Base-by-base conservation (phyloP, 495 filamentous ascomycete genomes). In the Wilcoxina mikolae region DNA sequence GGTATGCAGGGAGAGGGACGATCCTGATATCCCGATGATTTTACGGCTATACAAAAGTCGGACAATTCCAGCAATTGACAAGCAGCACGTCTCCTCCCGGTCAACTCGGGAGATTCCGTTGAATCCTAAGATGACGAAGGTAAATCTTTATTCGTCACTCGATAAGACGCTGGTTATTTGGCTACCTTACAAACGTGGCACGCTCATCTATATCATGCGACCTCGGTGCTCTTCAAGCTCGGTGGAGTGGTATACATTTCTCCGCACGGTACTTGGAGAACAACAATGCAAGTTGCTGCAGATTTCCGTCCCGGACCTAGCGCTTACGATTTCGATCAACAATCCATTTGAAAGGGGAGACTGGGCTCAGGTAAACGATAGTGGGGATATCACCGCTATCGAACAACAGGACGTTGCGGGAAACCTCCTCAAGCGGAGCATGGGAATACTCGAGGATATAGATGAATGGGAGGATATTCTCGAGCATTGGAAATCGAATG, bases 201-300 rank as follows among this genome's bases (percentile, higher is more conserved):
- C 77, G 7, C 73, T 69, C 51, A 82, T 87, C 42, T 84, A 78
- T 59, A 82, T 84, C 33, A 68, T 87, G 59, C 76, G 79, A 17
- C 74, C 83, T 3, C 74, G 78, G 18, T 84, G 82, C 38, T 70
- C 74, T 7, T 79, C 79, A 3, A 77, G 76, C 55, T 74, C 79
- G 20, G 75, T 81, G 25, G 83, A 87, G 60, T 87, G 83, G 83
- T 85, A 82, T 58, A 84, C 83, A 0, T 87, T 86, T 55, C 68
- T 87, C 12, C 71, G 74, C 9, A 74, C 78, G 31, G 70, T 73
- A 1, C 68, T 85, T 10, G 83, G 82, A 22, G 80, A 76, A 71
- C 70, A 71, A 22, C 72, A 77, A 17, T 68, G 76, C n/a, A 68
- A 68, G 29, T 73, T 72, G 22, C 69, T 87, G n/a, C 76, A 78